Base-by-base conservation (phyloP, 345 rosid species). In the Acer campestre region DNA sequence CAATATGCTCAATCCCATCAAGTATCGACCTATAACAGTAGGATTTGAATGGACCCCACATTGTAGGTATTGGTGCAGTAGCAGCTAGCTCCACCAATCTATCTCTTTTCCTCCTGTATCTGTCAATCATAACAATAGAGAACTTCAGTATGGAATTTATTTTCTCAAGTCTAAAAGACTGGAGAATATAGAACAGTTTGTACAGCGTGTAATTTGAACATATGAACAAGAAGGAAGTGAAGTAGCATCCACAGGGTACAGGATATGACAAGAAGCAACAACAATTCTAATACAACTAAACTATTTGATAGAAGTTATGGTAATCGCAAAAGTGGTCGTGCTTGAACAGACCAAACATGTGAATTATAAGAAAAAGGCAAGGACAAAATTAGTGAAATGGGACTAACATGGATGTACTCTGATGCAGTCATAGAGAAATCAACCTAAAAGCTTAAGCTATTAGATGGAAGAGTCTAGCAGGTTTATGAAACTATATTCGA, bases 1-100 rank as follows among this genome's bases (percentile, higher is more conserved):
- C 99, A 86, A 92, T 92, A 84, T 95, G 99, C 84, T 95, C 98
- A 73, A 91, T 89, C 82, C 99, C 99, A 84, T 93, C 99, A 55
- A 93, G 80, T 65, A 89, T 61, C 44, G 98, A 95, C 80, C 82
- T 86, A 80, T 88, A 93, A 83, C 99, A 95, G 79, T 90, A 86
- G 25, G 97, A 93, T 81, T 76, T 85, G 79, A 95, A 95, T 17
- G 96, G 96, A 7, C 99, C 97, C 93, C 96, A 95, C 91, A 90
- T 89, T 68, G 99, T 95, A 1, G 99, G 97, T 82, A 93, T 90
- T 46, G 83, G 81, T 38, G 99, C 90, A 49, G 87, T 90, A 58
- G 94, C 82, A 79, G 94, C 81, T 70, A 82, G 84, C 73, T 93
- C 94, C 1, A 95, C 96, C 72, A 93, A 75, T 84, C 89, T 90